These are phyloP conservation scores for Microcera coccophila DNA, from an alignment of 2,329 filamentous ascomycete genomes.

Conservation along the genomic window DNA sequence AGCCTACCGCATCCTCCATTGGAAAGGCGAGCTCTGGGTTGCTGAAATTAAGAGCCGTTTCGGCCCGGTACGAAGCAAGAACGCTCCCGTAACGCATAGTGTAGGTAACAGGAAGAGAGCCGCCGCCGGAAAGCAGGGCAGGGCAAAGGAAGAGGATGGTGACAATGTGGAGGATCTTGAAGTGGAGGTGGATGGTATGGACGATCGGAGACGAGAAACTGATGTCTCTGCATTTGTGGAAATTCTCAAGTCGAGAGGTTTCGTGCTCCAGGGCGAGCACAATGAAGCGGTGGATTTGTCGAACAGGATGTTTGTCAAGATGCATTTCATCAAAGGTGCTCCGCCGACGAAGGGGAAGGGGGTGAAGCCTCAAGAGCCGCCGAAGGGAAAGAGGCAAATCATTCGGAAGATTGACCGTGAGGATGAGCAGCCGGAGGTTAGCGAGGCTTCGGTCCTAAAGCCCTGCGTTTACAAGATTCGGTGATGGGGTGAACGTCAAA, in stretches of 20 bases:
- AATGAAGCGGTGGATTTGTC: slow-evolving; percentile 65
- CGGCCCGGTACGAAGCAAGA: slow-evolving; percentile 36
- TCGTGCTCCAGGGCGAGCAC: slow-evolving; percentile 69
- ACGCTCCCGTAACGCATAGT: slow-evolving; percentile 58
- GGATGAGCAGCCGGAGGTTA: slow-evolving; percentile 57
- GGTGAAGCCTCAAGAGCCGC: slow-evolving; percentile 55
- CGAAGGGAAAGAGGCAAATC: slow-evolving; percentile 51
- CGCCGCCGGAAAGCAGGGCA: slow-evolving; percentile 44
- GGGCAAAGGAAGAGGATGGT: slow-evolving; percentile 46
- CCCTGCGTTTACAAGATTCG: slow-evolving; percentile 94
- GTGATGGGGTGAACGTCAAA: slow-evolving; percentile 42
- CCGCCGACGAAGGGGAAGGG: slow-evolving; percentile 73
- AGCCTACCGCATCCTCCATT: slow-evolving; percentile 83
- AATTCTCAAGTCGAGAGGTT: slow-evolving; percentile 74
- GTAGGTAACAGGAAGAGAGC: slow-evolving; percentile 64
- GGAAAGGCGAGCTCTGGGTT: slow-evolving; percentile 95
- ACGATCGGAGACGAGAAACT: slow-evolving; percentile 65
- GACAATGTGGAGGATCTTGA: slow-evolving; percentile 56
- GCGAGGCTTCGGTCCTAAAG: slow-evolving; percentile 70
- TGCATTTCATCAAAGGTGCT: slow-evolving; percentile 88
- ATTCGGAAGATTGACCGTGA: slow-evolving; percentile 50
- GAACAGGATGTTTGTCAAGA: slow-evolving; percentile 98
- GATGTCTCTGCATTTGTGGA: slow-evolving; percentile 85
- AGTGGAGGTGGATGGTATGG: slow-evolving; percentile 66
- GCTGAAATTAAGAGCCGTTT: slow-evolving; percentile 96